Conservation (phyloP, 2,329 filamentous ascomycete genomes). For the Pseudohalonectria lignicola region DNA sequence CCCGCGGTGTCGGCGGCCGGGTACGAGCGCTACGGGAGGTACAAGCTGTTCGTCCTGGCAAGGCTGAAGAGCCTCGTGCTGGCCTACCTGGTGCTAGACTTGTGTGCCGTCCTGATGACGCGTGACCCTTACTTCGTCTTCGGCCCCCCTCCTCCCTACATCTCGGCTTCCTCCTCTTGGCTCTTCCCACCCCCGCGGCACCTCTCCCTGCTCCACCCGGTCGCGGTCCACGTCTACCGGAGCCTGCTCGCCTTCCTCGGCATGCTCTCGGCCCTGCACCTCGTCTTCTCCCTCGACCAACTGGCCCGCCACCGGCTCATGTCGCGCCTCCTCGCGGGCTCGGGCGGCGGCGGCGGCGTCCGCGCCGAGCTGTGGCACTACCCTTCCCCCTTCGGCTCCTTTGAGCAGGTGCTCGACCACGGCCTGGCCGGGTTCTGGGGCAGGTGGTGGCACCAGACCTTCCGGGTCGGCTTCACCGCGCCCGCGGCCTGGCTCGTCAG, state of each 20-base stretch:
- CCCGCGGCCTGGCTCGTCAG: slow-evolving; percentile 38
- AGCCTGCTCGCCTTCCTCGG: slow-evolving; percentile 41
- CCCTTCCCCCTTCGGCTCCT: slow-evolving; percentile 44
- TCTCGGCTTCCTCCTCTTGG: slow-evolving; percentile 18
- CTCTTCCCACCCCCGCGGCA: slow-evolving; percentile 33
- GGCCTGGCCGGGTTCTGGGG: slow-evolving; percentile 79
- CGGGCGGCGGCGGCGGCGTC: slow-evolving; percentile 35
- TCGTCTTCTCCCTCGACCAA: slow-evolving; percentile 40
- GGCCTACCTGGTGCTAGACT: slow-evolving; percentile 59
- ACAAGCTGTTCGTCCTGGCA: slow-evolving; percentile 29
- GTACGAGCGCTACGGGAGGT: slow-evolving; percentile 29
- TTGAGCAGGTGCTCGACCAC: slow-evolving; percentile 45
- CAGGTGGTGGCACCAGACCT: slow-evolving; percentile 83
- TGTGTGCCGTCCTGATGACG: slow-evolving; percentile 56
- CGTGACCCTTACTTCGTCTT: slow-evolving; percentile 69
- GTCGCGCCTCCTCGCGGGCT: slow-evolving; percentile 41
- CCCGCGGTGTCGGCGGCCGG: slow-evolving; percentile 32
- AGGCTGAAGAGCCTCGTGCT: slow-evolving; percentile 35
- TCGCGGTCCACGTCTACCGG: slow-evolving; percentile 42
- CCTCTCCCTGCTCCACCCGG: slow-evolving; percentile 23
- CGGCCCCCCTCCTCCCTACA: slow-evolving; percentile 33
- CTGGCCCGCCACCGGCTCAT: slow-evolving; percentile 5
- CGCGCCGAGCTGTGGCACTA: slow-evolving; percentile 40
- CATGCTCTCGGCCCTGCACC: slow-evolving; percentile 49
- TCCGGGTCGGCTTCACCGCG: slow-evolving; percentile 60